Conservation (phyloP, 352 stramenopile genomes). For the Albugo laibachii region DNA sequence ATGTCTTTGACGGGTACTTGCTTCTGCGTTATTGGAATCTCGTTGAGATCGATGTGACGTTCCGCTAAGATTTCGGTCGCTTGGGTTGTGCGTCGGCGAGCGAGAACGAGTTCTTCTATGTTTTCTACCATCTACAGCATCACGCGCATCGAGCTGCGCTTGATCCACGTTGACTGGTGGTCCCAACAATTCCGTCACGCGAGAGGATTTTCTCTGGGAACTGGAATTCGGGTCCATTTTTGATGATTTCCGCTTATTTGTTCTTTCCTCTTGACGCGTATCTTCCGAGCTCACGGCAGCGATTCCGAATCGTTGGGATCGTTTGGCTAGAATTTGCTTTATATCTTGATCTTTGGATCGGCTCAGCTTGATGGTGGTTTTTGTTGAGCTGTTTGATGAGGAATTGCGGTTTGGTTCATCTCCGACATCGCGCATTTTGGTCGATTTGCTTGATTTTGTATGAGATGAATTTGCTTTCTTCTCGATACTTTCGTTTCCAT, state of each 20-base stretch:
- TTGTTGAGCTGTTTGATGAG: constrained; percentile 16
- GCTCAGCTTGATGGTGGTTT: constrained; percentile 16
- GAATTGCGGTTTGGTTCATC: constrained; percentile 3
- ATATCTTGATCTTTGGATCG: constrained; percentile 18
- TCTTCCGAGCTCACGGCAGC: constrained; percentile 13
- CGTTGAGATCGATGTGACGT: constrained; percentile 10
- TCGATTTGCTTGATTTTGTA: constrained; percentile 3
- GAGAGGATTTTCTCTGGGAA: background rate
- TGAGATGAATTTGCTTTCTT: constrained; percentile 18
- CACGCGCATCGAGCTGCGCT: constrained; percentile 44
- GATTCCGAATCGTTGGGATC: constrained; percentile 56
- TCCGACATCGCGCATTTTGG: constrained; percentile 31
- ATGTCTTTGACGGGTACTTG: constrained; percentile 6
- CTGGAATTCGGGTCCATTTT: background rate
- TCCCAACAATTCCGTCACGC: constrained; percentile 21
- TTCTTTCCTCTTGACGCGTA: constrained; percentile 8
- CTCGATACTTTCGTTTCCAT: background rate
- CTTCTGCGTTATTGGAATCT: constrained; percentile 10
- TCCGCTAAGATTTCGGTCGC: constrained; percentile 7
- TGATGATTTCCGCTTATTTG: constrained; percentile 6
- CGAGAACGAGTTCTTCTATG: background rate
- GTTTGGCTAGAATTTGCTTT: constrained; percentile 34
- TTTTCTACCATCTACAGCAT: constrained; percentile 1
- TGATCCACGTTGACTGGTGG: constrained; percentile 63
- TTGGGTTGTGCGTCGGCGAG: background rate